Evolutionary conservation across 345 rosid species (phyloP).

Genomic region (Kandelia obovata): DNA sequence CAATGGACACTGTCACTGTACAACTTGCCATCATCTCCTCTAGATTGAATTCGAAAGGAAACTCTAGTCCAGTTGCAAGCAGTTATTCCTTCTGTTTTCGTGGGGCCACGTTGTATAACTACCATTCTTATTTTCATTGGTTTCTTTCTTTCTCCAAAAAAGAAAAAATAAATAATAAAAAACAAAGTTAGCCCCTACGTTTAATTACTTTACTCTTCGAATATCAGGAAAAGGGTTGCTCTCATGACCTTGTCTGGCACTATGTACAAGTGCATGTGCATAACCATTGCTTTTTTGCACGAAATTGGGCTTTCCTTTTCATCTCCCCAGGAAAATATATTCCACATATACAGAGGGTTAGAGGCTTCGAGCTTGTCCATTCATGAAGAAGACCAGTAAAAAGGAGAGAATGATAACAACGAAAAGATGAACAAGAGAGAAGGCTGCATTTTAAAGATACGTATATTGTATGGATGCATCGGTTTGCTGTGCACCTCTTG

Average conservation of each 20-base stretch:
- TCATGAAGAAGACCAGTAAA: background rate
- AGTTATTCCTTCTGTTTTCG: too few relatives aligned
- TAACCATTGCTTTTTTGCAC: too few relatives aligned
- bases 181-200: too few relatives aligned
- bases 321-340: background rate
- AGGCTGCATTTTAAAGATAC: too few relatives aligned
- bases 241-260: too few relatives aligned
- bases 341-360: background rate
- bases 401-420: too few relatives aligned
- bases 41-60: background rate
- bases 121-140: background rate
- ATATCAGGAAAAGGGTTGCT: too few relatives aligned
- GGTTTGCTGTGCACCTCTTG: background rate
- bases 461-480: background rate
- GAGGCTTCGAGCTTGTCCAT: background rate
- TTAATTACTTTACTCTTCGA: too few relatives aligned
- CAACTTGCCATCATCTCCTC: constrained; percentile 6
- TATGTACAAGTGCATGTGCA: too few relatives aligned
- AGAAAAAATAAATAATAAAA: background rate
- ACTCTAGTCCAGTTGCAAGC: background rate
- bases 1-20: background rate
- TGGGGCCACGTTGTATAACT: background rate
- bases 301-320: too few relatives aligned
- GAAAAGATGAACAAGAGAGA: too few relatives aligned
- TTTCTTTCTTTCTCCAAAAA: too few relatives aligned